Base-by-base conservation (phyloP, 768 basidiomycete genomes). In the Crepidotus variabilis region DNA sequence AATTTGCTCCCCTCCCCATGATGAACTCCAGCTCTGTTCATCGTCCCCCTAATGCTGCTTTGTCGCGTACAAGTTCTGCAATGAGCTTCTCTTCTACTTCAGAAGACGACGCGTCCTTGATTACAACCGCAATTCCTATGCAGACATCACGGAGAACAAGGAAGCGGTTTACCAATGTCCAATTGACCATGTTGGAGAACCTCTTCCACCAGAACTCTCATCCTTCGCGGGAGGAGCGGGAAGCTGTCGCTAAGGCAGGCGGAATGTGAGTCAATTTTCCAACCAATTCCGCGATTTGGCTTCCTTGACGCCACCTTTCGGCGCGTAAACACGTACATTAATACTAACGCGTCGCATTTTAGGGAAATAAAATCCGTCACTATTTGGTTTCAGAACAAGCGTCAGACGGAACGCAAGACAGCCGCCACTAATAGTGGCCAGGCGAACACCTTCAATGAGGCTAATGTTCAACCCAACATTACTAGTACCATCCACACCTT, bases 301-400 rank as follows among this genome's bases (percentile, higher is more conserved):
- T 47, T 50, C 35, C 47, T 49, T 33, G 21, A 57, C 57, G 50
- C 56, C 47, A 21, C 20, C 33, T 7, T 55, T 58, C 16, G 32
- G 51, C 49, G 48, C 55, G 39, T 59, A 49, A 60, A 48, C 4
- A 36, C 48, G 16, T 32, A 57, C 16, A 50, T 52, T 50, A 51
- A 52, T 52, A 58, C 61, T 67, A 47, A 67, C 61, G 39, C 55
- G 50, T 56, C 55, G 20, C 35, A 24, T 46, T 24, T 16, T 58
- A 86, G 85, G 85, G 84, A 86, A 66, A 75, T 79, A 24, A 85
- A 84, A 62, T 85, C 84, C 1, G 84, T 86, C 52, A 86, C 87
- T n/a, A 85, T 90, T 39, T 91, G 88, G 88, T 90, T 90, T 67
- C 88, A 91, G 71, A 91, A 91, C 68, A 88, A 84, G 70, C 84